phyloP scores from a whole-genome alignment of 192 early-diverging fungal species.

The Umbelopsis sp. region DNA sequence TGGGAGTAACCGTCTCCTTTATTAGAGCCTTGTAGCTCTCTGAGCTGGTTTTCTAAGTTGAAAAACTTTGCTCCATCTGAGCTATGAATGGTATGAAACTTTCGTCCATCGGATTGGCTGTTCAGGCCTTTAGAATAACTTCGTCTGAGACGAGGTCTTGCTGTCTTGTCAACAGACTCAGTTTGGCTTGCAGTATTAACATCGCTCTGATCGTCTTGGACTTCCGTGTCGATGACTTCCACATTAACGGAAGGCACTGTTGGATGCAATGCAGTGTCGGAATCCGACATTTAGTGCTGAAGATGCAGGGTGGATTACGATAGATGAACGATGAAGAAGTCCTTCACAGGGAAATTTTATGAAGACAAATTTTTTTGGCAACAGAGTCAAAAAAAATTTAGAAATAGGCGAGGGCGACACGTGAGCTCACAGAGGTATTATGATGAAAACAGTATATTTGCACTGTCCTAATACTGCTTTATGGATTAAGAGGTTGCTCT shows the following conservation, averaged over 20 bases:
- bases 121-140: constrained; percentile 6
- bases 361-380: too few species aligned
- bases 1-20: not conserved
- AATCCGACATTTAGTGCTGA: not conserved
- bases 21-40: constrained; percentile 2
- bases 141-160: not conserved
- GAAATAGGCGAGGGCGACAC: not conserved
- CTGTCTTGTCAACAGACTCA: not conserved
- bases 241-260: not conserved
- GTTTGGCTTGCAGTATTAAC: constrained; percentile 7
- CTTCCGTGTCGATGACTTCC: not conserved
- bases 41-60: constrained; percentile 9
- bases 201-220: constrained; percentile 12
- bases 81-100: constrained; percentile 18
- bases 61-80: constrained; percentile 22
- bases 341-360: too few species aligned
- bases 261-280: constrained; percentile 7
- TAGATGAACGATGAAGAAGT: not conserved
- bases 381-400: not conserved
- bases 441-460: too few species aligned
- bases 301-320: not conserved
- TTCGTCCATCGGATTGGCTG: constrained; percentile 1
- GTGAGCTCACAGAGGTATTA: not conserved
- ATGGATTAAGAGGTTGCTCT: not conserved
- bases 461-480: too few species aligned